Base-by-base conservation (phyloP, 192 early-diverging fungal genomes). In the Coemansia sp. region DNA sequence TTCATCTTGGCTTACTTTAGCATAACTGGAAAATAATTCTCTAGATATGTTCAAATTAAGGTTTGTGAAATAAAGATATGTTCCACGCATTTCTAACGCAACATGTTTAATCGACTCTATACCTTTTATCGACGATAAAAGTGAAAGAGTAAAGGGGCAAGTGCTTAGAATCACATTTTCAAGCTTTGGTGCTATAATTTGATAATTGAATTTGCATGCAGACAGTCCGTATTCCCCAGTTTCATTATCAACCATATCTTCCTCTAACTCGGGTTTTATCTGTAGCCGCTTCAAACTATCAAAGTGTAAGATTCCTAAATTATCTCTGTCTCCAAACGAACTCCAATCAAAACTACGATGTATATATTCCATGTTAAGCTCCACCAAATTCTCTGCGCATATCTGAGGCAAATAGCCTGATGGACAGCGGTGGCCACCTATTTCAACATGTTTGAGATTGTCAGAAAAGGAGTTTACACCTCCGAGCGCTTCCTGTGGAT, bases 141-240 rank as follows among this genome's bases (percentile, higher is more conserved):
- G 33, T 33, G 53, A 56, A 4, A 56, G 31, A 0, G 53, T 56
- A 56, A 25, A 56, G 7, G 53, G 53, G 18, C 53, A 56, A 31
- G 33, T 28, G 12, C 6, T 29, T 7, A 33, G 3, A 31, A 6
- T 33, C 23, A 56, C 16, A 1, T 16, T 56, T 16, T 56, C 29
- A 6, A 56, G 53, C 30, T 56, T 56, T 56, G 53, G 53, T 31
- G 53, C 53, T 33, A 33, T n/a, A 15, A 56, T 34, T n/a, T n/a
- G 9, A 33, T 56, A 31, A 9, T 33, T 56, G 33, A 56, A 56
- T 16, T 15, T 25, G 10, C 20, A 5, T 25, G 46, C 46, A 13
- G 46, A 49, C 4, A 25, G 46, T 6, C 46, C 46, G 21, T 21
- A 49, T n/a, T 25, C 29, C 3, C 31, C 16, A 7, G 26, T 33